Evolutionary conservation across 169 alveolate species (phyloP), one percentile per base, ranked within the genome.

Genomic region (Theileria parva): DNA sequence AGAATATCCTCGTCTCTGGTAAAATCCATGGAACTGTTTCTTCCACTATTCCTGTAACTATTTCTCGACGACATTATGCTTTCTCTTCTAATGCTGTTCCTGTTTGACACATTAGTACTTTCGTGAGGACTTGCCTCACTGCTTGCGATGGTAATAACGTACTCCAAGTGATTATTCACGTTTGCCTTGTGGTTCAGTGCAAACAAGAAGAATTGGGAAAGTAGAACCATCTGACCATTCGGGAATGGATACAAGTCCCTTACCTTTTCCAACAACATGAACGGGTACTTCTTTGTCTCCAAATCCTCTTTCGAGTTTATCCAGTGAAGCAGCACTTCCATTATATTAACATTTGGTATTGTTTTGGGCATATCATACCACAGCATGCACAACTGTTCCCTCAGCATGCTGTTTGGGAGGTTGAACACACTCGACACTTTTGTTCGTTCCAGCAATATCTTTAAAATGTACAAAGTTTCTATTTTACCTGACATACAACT

Each of bases 341-440:
- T 63, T 34, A 85, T 21, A 30, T 77, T 74, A 13, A 77, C 68
- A 57, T 73, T 57, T 13, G 86, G 91, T 9, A 77, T 27, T 0
- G 91, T 77, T 11, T 68, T 71, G 0, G 91, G 91, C 79, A 85
- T 70, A 44, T 85, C 91, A 34, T 55, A 85, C 91, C 91, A 85
- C 21, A 85, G 72, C 25, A 79, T 79, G 63, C 91, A 78, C 53
- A 85, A 2, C 80, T 76, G 79, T 11, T 85, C 87, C 1, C 91
- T 71, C 66, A 85, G 60, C 30, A 73, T 34, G 17, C 80, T 68
- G 28, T 85, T 73, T 19, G 87, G 91, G 27, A 85, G 34, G 32
- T 39, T 79, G 44, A 51, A 77, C 15, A 64, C 87, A 3, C 77
- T 68, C n/a, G 25, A 8, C 44, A 59, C 81, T 17, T 55, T 69